These are phyloP conservation scores for Neoscytalidium dimidiatum DNA, from an alignment of 2,329 filamentous ascomycete species.

Conservation along the genomic window DNA sequence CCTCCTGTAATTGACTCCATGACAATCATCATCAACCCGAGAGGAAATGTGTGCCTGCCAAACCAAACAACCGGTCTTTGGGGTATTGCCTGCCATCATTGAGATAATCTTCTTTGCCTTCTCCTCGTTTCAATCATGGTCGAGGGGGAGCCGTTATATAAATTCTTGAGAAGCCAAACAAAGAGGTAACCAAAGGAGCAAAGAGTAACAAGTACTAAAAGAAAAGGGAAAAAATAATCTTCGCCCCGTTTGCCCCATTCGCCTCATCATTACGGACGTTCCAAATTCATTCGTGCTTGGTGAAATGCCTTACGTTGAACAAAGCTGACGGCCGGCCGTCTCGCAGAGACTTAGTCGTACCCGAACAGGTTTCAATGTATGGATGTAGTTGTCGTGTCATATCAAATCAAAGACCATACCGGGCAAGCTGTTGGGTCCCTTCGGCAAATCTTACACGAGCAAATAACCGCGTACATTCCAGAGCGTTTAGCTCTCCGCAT, in stretches of 20 bases:
- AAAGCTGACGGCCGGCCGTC: not conserved
- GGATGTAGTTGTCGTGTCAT: not conserved
- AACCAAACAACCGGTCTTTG: conserved; percentile 14
- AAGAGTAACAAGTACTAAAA: not conserved
- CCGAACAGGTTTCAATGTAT: not conserved
- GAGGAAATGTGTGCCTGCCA: conserved; percentile 14
- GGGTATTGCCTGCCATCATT: conserved; percentile 16
- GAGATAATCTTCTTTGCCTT: conserved; percentile 13
- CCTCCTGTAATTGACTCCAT: conserved; percentile 3
- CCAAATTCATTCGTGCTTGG: conserved; percentile 1
- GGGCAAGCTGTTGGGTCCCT: conserved; percentile 8
- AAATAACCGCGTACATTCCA: not conserved
- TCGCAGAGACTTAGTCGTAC: not conserved
- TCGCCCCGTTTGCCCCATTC: not conserved
- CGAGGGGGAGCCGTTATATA: conserved; percentile 9
- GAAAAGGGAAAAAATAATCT: not conserved
- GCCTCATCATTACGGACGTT: conserved; percentile 6
- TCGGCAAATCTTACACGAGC: not conserved
- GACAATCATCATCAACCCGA: not conserved
- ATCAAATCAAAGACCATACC: not conserved
- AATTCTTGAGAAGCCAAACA: not conserved
- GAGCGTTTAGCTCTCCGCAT: not conserved
- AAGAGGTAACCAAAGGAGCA: not conserved
- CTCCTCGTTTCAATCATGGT: conserved; percentile 5
- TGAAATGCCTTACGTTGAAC: not conserved